A percentile compares a stretch with the other conserved stretches of the same genome.
These are phyloP conservation scores for Galeopsis tetrahit DNA, from an alignment of 257 asterid genomes.

Conservation along the genomic window DNA sequence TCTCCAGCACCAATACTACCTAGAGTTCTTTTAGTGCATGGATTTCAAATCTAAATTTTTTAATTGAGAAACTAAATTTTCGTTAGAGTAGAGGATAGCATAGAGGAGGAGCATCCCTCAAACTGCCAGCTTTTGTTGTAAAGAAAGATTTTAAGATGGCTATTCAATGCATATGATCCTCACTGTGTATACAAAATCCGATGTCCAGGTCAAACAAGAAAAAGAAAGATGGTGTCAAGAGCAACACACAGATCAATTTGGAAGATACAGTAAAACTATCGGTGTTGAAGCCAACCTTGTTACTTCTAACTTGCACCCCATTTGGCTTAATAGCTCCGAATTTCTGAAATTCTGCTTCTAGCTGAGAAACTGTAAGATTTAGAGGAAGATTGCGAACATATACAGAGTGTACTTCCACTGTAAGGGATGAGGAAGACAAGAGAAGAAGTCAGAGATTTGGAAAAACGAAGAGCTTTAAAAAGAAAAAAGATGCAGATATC, in stretches of 20 bases:
- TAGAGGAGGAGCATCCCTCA: constrained; percentile 30
- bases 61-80: background rate
- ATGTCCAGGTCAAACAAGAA: constrained; percentile 10
- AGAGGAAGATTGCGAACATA: constrained; percentile 80
- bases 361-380: constrained; percentile 61
- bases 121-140: background rate
- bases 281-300: constrained; percentile 53
- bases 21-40: background rate
- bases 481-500: background rate
- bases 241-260: constrained; percentile 11
- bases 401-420: constrained; percentile 84
- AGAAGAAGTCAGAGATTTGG: constrained; percentile 15
- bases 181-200: constrained; percentile 7
- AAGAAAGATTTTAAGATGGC: constrained; percentile 12
- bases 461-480: constrained; percentile 7
- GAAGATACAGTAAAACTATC: constrained; percentile 18
- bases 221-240: constrained; percentile 23
- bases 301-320: constrained; percentile 90
- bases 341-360: constrained; percentile 73
- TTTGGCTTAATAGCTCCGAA: constrained; percentile 78
- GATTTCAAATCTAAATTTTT: background rate
- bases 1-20: background rate
- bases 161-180: constrained; percentile 4
- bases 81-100: background rate
- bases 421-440: constrained; percentile 33